These are phyloP conservation scores for Hypomontagnella submonticulosa DNA, from an alignment of 495 filamentous ascomycete genomes.

Conservation along the genomic window DNA sequence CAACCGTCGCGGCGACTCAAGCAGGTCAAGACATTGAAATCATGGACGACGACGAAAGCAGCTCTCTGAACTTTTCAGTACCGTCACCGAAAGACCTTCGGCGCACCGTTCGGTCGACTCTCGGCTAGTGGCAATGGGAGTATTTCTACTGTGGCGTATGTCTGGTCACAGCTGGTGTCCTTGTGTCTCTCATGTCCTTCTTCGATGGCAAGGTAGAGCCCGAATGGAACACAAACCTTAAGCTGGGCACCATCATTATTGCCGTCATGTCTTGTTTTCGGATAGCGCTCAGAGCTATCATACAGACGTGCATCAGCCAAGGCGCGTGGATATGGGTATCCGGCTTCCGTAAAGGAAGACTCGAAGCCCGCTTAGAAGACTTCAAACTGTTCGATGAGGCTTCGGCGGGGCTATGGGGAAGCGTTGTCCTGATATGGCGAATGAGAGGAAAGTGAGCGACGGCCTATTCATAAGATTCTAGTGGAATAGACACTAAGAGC, in stretches of 20 bases:
- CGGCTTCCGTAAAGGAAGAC: slow-evolving; percentile 43
- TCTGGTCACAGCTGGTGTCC: slow-evolving; percentile 33
- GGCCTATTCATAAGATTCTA: too few species aligned
- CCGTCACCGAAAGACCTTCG: slow-evolving; percentile 28
- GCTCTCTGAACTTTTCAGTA: slow-evolving; percentile 24
- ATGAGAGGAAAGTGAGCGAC: slow-evolving; percentile 46
- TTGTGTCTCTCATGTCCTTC: slow-evolving; percentile 40
- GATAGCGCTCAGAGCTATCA: slow-evolving; percentile 47
- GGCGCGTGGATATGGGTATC: slow-evolving; percentile 54
- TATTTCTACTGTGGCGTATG: slow-evolving; percentile 48
- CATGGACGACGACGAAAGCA: slow-evolving; percentile 18
- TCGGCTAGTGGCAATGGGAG: slow-evolving; percentile 51
- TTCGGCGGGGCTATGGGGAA: slow-evolving; percentile 49
- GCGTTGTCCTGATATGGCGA: slow-evolving; percentile 47
- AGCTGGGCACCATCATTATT: slow-evolving; percentile 49
- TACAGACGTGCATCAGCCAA: slow-evolving; percentile 51
- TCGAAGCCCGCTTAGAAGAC: slow-evolving; percentile 46
- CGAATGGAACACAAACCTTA: slow-evolving; percentile 39
- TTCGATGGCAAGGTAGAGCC: slow-evolving; percentile 49
- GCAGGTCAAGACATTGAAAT: slow-evolving; percentile 3
- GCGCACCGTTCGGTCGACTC: slow-evolving; percentile 40
- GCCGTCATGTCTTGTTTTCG: slow-evolving; percentile 51
- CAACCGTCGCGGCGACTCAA: slow-evolving; percentile 1
- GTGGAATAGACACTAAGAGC: slow-evolving; percentile 7
- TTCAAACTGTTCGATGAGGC: slow-evolving; percentile 54